These are phyloP conservation scores for Parmales sp. DNA, from an alignment of 108 stramenopile genomes.

Conservation along the genomic window DNA sequence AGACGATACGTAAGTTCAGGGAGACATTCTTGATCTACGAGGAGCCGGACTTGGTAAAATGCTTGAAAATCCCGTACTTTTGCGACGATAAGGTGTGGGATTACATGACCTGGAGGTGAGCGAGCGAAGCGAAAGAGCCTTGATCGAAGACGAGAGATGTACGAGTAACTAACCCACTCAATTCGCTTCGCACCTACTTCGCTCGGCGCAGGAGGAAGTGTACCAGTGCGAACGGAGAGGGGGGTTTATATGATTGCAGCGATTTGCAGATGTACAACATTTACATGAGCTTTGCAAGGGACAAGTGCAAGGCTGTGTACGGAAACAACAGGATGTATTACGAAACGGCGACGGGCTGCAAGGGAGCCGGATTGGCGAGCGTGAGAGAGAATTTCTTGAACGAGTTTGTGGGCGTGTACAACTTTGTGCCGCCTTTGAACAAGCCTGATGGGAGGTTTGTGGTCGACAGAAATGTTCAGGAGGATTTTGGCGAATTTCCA, in stretches of 20 bases:
- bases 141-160: too few species aligned
- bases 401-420: neutral
- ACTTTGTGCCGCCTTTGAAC: neutral
- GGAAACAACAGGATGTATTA: neutral
- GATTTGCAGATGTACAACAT: neutral
- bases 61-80: constrained; percentile 51
- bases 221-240: neutral
- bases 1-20: neutral
- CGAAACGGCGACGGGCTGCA: neutral
- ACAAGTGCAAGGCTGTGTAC: neutral
- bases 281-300: neutral
- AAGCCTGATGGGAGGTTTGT: neutral
- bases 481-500: neutral
- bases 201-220: too few species aligned
- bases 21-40: constrained; percentile 24
- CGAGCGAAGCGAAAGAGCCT: constrained; percentile 30
- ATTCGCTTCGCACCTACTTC: too few species aligned
- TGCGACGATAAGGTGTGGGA: constrained; percentile 48
- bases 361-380: neutral
- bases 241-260: neutral
- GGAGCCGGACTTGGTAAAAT: constrained; percentile 40
- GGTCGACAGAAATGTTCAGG: neutral
- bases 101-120: constrained; percentile 39
- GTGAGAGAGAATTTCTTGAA: neutral
- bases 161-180: too few species aligned